Evolutionary conservation across 192 early-diverging fungal species (phyloP).

Genomic region (Oehlia diaphana): DNA sequence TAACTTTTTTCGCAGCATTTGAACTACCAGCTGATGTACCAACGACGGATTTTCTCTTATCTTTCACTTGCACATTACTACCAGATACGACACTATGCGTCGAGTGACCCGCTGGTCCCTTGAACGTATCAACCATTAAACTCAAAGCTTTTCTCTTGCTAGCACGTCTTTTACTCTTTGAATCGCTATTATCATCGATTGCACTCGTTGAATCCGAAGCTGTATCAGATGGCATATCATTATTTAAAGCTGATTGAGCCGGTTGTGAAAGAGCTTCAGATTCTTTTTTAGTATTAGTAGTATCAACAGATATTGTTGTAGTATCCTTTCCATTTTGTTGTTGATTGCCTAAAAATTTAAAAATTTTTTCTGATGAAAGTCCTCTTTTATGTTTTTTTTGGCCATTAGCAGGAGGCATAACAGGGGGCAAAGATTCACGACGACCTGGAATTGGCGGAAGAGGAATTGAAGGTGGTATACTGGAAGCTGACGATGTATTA

Average conservation of each 20-base stretch:
- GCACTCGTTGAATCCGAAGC: conserved; percentile 12
- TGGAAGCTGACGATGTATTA: not conserved
- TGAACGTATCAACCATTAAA: conserved; percentile 29
- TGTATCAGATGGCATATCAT: conserved; percentile 16
- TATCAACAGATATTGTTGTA: not conserved
- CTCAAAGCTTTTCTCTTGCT: conserved; percentile 28
- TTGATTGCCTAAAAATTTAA: not conserved
- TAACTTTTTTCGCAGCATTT: conserved; percentile 66
- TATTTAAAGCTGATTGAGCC: not conserved
- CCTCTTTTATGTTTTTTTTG: conserved; percentile 27
- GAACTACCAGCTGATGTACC: conserved; percentile 27
- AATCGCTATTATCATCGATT: conserved; percentile 13
- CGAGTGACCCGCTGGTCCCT: not conserved
- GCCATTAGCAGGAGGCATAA: not conserved
- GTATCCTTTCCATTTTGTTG: conserved; percentile 1
- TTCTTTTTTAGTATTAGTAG: not conserved
- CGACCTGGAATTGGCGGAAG: conserved; percentile 19
- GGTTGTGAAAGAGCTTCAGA: not conserved
- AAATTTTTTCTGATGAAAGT: conserved; percentile 7
- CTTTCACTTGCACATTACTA: conserved; percentile 11
- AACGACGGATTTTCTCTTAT: conserved; percentile 16
- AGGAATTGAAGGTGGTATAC: conserved; percentile 12
- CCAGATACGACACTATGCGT: conserved; percentile 2
- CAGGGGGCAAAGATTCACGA: conserved; percentile 3
- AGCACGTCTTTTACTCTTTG: not conserved